A percentile compares a stretch with the other conserved stretches of the same genome.
These are phyloP conservation scores for Moesziomyces sp. DNA, from an alignment of 1,284 basidiomycete genomes.

Conservation along the genomic window DNA sequence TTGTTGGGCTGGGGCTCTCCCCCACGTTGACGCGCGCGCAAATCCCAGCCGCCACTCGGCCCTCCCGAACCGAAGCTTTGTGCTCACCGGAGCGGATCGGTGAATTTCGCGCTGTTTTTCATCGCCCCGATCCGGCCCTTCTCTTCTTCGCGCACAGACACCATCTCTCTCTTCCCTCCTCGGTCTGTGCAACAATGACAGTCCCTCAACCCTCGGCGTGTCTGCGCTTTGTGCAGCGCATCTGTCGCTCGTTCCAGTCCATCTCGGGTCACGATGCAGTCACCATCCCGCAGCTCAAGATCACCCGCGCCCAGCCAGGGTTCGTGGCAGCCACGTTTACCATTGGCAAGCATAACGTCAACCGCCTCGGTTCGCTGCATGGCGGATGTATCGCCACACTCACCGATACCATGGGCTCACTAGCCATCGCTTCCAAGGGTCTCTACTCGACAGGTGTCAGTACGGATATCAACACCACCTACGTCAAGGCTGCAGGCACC, in stretches of 20 bases:
- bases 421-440: slow-evolving; percentile 83
- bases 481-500: slow-evolving; percentile 77
- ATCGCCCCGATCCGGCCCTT: too few species aligned
- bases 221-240: slow-evolving; percentile 49
- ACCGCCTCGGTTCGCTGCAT: slow-evolving; percentile 73
- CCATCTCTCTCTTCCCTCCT: neutral
- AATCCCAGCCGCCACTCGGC: too few species aligned
- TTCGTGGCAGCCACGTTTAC: slow-evolving; percentile 40
- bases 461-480: slow-evolving; percentile 86
- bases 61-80: too few species aligned
- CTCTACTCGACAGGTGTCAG: slow-evolving; percentile 86
- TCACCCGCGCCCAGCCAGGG: slow-evolving; percentile 55
- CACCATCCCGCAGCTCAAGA: slow-evolving; percentile 49
- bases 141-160: neutral
- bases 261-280: slow-evolving; percentile 57
- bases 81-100: too few species aligned
- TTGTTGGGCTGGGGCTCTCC: too few species aligned
- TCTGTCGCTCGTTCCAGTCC: slow-evolving; percentile 33
- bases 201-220: slow-evolving; percentile 30
- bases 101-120: too few species aligned
- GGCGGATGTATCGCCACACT: slow-evolving; percentile 85
- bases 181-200: slow-evolving; percentile 11
- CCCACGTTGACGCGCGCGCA: too few species aligned
- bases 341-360: slow-evolving; percentile 57
- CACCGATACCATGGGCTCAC: slow-evolving; percentile 84